Percentiles rank a stretch among this genome's conserved stretches.
phyloP scores from a whole-genome alignment of 2,329 filamentous ascomycete genomes.

The Paramyrothecium roridum region DNA sequence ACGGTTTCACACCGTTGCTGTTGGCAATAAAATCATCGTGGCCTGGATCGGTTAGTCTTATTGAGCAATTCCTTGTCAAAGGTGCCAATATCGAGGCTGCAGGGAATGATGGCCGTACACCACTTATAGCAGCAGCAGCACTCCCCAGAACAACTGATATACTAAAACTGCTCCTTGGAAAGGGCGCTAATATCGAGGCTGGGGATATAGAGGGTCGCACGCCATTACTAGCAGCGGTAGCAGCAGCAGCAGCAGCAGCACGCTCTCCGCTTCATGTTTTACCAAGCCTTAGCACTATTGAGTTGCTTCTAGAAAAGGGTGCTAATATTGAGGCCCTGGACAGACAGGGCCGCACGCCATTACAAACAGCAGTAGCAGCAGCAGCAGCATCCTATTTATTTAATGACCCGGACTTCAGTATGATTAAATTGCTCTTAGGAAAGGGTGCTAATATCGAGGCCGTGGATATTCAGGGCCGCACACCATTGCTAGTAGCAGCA shows the following conservation, averaged over 20 bases:
- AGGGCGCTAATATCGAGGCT: neutral
- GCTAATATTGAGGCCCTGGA: neutral
- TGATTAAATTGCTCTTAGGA: neutral
- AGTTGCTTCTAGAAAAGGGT: neutral
- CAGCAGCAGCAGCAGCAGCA: too few species aligned
- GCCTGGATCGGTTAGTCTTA: neutral
- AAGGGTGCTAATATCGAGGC: neutral
- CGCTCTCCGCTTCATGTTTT: too few species aligned
- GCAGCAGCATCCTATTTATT: neutral
- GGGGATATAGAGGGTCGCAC: neutral
- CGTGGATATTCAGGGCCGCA: neutral
- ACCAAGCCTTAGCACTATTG: neutral
- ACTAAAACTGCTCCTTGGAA: neutral
- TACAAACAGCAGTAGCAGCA: neutral
- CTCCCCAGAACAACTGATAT: neutral
- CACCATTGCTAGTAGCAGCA: neutral
- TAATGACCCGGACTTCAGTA: neutral
- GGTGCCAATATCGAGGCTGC: neutral
- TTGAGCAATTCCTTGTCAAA: neutral
- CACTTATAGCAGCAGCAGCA: neutral
- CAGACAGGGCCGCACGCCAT: neutral
- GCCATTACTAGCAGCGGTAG: neutral
- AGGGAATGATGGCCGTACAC: neutral
- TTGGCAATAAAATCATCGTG: neutral
- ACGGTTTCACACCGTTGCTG: neutral